Evolutionary conservation across 345 rosid genomes (phyloP).

Genomic region (Trapa incisa): DNA sequence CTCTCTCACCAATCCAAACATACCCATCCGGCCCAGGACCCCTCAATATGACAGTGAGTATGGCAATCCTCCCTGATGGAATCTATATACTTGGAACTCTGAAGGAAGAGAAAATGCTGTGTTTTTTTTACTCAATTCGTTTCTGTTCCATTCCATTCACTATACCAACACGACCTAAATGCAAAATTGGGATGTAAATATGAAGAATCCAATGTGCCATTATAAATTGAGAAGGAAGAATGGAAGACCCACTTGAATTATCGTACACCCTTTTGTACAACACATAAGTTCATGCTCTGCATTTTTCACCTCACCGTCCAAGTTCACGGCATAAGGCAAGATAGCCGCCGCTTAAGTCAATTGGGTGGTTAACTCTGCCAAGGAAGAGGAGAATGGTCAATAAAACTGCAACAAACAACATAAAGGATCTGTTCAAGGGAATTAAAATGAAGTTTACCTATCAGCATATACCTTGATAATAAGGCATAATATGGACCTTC

Average conservation of each 20-base stretch:
- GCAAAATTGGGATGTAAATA: background rate
- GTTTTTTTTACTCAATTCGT: too few species aligned
- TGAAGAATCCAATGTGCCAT: background rate
- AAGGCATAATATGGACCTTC: background rate
- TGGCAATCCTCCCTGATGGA: too few species aligned
- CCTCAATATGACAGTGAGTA: too few species aligned
- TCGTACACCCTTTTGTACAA: slow-evolving; percentile 4
- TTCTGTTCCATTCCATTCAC: too few species aligned
- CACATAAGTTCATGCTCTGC: background rate
- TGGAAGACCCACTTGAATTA: background rate
- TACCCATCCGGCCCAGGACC: too few species aligned
- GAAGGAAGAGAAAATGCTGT: too few species aligned
- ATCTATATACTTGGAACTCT: too few species aligned
- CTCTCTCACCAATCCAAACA: too few species aligned
- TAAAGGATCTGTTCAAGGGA: background rate
- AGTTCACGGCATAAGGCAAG: slow-evolving; percentile 1
- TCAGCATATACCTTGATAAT: background rate
- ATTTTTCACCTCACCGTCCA: background rate
- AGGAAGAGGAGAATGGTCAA: background rate
- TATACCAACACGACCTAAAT: background rate
- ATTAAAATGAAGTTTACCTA: background rate
- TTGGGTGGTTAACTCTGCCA: slow-evolving; percentile 1
- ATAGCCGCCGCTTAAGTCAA: background rate
- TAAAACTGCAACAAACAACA: background rate
- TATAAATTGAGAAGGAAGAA: slow-evolving; percentile 1